phyloP scores from a whole-genome alignment of 2,329 filamentous ascomycete genomes.

The Talaromyces verruculosus region DNA sequence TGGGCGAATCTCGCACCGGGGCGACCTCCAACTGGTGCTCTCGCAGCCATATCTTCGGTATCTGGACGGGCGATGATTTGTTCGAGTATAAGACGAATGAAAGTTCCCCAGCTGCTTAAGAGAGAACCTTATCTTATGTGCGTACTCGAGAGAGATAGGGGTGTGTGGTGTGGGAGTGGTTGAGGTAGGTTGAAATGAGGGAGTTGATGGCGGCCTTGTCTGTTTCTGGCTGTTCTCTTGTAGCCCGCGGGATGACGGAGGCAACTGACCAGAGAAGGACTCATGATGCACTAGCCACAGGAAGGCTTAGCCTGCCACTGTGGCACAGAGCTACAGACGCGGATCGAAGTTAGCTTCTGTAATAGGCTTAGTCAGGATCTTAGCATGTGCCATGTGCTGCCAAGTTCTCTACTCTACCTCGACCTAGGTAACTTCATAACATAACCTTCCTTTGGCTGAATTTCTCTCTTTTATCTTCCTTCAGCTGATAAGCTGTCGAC shows the following conservation, averaged over 20 bases:
- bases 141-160: neutral
- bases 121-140: neutral
- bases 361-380: neutral
- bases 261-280: slow-evolving; percentile 13
- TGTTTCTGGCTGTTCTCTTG: neutral
- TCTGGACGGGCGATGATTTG: slow-evolving; percentile 25
- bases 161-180: neutral
- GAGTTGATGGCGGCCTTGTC: slow-evolving; percentile 6
- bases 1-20: slow-evolving; percentile 84
- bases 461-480: neutral
- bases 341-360: neutral
- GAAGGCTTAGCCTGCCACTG: neutral
- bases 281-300: slow-evolving; percentile 14
- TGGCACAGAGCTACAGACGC: slow-evolving; percentile 9
- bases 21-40: slow-evolving; percentile 70
- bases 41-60: slow-evolving; percentile 70
- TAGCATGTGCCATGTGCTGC: neutral
- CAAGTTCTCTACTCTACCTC: neutral
- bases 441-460: neutral
- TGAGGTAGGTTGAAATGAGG: slow-evolving; percentile 10
- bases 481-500: slow-evolving; percentile 4
- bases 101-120: neutral
- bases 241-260: slow-evolving; percentile 22
- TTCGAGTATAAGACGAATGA: neutral
- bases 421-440: slow-evolving; percentile 1